Evolutionary conservation across 2,329 filamentous ascomycete species (phyloP).

Genomic region (Calonectria montana): DNA sequence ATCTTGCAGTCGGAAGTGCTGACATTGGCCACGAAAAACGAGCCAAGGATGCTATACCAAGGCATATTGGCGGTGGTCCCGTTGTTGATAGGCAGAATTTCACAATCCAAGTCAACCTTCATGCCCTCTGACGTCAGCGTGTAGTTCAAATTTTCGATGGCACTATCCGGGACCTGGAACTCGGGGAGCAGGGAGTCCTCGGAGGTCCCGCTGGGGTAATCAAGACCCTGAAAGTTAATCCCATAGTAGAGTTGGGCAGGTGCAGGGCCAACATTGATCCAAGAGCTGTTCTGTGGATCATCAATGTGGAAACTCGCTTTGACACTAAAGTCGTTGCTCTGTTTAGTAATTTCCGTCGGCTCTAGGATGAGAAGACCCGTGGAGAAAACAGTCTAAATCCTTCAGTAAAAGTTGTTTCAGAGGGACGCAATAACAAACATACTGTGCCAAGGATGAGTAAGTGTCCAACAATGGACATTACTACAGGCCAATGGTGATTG

Average conservation of each 20-base stretch:
- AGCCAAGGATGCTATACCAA: slow-evolving; percentile 36
- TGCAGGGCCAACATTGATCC: slow-evolving; percentile 23
- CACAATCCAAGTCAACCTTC: slow-evolving; percentile 37
- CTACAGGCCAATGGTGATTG: slow-evolving; percentile 41
- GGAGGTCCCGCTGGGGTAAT: slow-evolving; percentile 30
- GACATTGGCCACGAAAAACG: slow-evolving; percentile 39
- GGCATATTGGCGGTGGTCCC: slow-evolving; percentile 31
- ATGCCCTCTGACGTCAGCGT: slow-evolving; percentile 35
- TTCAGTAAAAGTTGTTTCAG: not conserved
- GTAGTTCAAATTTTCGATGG: slow-evolving; percentile 27
- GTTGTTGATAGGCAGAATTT: slow-evolving; percentile 37
- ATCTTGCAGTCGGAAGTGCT: slow-evolving; percentile 38
- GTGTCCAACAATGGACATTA: slow-evolving; percentile 38
- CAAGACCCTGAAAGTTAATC: slow-evolving; percentile 32
- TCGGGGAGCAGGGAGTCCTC: slow-evolving; percentile 28
- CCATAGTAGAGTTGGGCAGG: slow-evolving; percentile 33
- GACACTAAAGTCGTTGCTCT: slow-evolving; percentile 29
- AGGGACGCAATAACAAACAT: slow-evolving; percentile 19
- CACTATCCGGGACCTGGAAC: slow-evolving; percentile 21
- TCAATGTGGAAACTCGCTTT: slow-evolving; percentile 28
- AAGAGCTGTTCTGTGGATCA: slow-evolving; percentile 16
- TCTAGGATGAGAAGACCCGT: slow-evolving; percentile 46
- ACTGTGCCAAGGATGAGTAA: slow-evolving; percentile 43
- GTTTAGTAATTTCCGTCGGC: slow-evolving; percentile 36
- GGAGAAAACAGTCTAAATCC: slow-evolving; percentile 38